Evolutionary conservation across 495 filamentous ascomycete species (phyloP).

Genomic region (Xylaria palmicola): DNA sequence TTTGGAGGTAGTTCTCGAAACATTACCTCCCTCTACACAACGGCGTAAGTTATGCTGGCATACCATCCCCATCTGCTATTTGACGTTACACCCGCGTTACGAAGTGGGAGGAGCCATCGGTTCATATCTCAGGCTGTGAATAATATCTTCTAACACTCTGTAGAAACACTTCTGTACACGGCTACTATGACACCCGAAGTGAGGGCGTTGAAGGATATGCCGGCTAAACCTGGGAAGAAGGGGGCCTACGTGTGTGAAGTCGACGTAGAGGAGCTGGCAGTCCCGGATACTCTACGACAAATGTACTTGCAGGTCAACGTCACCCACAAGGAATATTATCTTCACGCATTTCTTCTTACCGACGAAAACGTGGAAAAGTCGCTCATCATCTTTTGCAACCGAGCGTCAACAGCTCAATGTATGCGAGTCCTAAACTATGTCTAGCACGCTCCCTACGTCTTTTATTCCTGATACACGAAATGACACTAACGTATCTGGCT

Average conservation of each 20-base stretch:
- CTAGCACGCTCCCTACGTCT: neutral
- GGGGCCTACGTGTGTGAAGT: conserved; percentile 90
- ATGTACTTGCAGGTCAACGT: conserved; percentile 83
- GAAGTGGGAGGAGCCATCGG: neutral
- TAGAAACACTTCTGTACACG: conserved; percentile 74
- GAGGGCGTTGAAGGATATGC: conserved; percentile 72
- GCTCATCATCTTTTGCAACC: conserved; percentile 92
- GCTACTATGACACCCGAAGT: conserved; percentile 95
- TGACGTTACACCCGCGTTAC: neutral
- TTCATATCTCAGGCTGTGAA: neutral
- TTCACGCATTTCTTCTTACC: conserved; percentile 85
- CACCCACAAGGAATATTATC: conserved; percentile 87
- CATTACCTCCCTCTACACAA: conserved; percentile 66
- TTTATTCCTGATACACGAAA: neutral
- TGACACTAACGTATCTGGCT: neutral
- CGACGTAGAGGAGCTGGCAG: conserved; percentile 67
- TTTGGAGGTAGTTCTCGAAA: conserved; percentile 79
- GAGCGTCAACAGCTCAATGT: conserved; percentile 76
- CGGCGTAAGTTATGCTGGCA: conserved; percentile 61
- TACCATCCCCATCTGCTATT: neutral
- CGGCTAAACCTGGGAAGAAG: conserved; percentile 61
- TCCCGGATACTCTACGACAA: conserved; percentile 79
- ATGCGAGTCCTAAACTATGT: conserved; percentile 16
- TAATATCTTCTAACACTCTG: neutral
- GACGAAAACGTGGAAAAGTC: conserved; percentile 69